phyloP scores from a whole-genome alignment of 192 early-diverging fungal species.

The Pilaira anomala region DNA sequence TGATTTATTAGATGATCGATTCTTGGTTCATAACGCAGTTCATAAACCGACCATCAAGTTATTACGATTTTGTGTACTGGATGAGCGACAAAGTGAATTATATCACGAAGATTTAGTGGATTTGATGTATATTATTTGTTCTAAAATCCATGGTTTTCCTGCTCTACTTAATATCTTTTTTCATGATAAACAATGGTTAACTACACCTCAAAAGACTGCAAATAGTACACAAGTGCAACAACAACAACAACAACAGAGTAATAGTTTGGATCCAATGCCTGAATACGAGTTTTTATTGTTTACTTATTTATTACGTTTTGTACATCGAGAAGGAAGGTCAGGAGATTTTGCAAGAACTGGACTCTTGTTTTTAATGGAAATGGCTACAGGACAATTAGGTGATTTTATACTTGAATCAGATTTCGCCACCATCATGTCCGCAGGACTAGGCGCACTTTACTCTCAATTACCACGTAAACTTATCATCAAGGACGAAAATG shows the following conservation, averaged over 20 bases:
- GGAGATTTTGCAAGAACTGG: slow-evolving; percentile 88
- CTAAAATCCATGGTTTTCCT: slow-evolving; percentile 77
- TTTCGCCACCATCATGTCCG: slow-evolving; percentile 77
- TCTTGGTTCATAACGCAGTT: slow-evolving; percentile 86
- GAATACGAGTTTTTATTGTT: slow-evolving; percentile 85
- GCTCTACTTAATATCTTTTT: slow-evolving; percentile 77
- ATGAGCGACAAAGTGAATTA: slow-evolving; percentile 47
- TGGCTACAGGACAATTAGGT: slow-evolving; percentile 71
- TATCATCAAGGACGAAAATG: slow-evolving; percentile 49
- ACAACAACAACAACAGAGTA: neutral
- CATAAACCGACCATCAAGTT: slow-evolving; percentile 84
- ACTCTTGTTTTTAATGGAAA: slow-evolving; percentile 80
- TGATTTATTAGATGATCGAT: slow-evolving; percentile 80
- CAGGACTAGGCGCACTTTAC: slow-evolving; percentile 85
- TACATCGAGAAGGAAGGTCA: slow-evolving; percentile 81
- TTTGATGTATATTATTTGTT: slow-evolving; percentile 75
- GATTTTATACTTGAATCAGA: slow-evolving; percentile 80
- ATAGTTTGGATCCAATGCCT: slow-evolving; percentile 9
- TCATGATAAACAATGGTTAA: slow-evolving; percentile 61
- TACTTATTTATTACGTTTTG: slow-evolving; percentile 81
- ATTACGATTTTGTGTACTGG: slow-evolving; percentile 61
- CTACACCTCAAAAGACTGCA: slow-evolving; percentile 44
- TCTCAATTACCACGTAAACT: slow-evolving; percentile 84
- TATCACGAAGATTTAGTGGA: slow-evolving; percentile 65
- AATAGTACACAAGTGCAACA: neutral